Evolutionary conservation across 148 eudicot genomes (phyloP), one percentile per base, ranked within the genome.

Genomic region (Gaultheria prostrata): DNA sequence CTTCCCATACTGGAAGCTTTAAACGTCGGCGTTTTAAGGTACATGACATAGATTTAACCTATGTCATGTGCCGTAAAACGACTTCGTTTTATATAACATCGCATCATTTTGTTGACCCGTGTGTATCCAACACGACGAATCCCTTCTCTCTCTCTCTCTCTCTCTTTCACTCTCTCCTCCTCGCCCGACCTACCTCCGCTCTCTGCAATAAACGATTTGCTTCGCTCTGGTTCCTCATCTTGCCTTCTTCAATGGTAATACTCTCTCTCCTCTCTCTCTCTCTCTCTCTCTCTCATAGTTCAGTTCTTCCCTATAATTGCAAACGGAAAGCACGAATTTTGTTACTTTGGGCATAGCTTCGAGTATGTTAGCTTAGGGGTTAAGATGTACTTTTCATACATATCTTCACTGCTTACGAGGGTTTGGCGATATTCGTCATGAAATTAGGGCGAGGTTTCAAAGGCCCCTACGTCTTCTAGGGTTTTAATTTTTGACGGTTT

Each of bases 181-280:
- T 8, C 56, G 4, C 56, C 35, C 24, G 17, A 13, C 35, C 5
- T 7, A 71, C 24, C 65, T 71, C 13, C 45, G 35, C 8, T 33
- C 76, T 33, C 48, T 71, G 76, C 76, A 14, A 18, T 2, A 15
- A 15, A 5, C 45, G 18, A 33, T 71, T 71, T 24, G 48, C 48
- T 14, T 33, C 7, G 48, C 76, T 72, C 26, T 18, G 76, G n/a
- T 72, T 71, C 76, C 5, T 35, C 46, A 15, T 70, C 74, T 28
- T 8, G 28, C 30, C 2, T 59, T 59, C 11, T 6, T 1, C 18
- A 13, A 72, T 72, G 76, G 76, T 72, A 72, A 32, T 30, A 17
- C 43, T 69, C 74, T 69, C n/a, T n/a, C n/a, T n/a, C n/a, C 18
- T 39, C 49, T 71, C 50, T 72, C 76, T 35, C 76, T 71, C n/a